Evolutionary conservation across 2,329 filamentous ascomycete genomes (phyloP), one percentile per base, ranked within the genome.

Genomic region (Madurella fahalii): DNA sequence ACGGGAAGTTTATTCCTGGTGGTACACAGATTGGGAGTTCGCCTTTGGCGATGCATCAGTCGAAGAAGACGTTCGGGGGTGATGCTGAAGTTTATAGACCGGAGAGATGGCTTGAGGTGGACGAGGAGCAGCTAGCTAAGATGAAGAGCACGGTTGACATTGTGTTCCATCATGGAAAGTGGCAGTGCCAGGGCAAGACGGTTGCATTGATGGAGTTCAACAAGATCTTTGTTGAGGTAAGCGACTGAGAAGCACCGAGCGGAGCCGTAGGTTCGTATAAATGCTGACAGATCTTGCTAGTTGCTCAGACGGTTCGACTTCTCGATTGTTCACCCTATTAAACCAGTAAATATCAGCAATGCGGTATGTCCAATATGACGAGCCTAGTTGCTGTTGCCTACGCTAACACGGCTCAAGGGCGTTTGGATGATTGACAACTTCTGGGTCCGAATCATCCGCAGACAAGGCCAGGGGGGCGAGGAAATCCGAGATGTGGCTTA

Each of bases 201-300:
- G 69, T 76, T 30, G 72, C 72, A 2, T 58, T 68, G 56, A 70
- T 75, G 60, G 72, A 75, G 63, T 53, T 76, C 42, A 68, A 72
- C 56, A 76, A 76, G 61, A 60, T 69, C 4, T 63, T 74, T 49
- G 67, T 73, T 39, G 71, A 74, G 69, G 72, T 75, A 57, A 59
- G 68, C 25, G 7, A 15, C 40, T 18, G n/a, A 2, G 9, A 12
- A 16, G 40, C 25, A 7, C 18, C 20, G 50, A 40, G 5, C n/a
- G 18, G 12, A 9, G 48, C 25, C 5, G 25, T 37, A 25, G 4
- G 11, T 37, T 37, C 11, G 34, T 15, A 9, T 37, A 9, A 42
- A 12, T 15, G 40, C n/a, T 41, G 30, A 50, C 15, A n/a, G 17
- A 12, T 37, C 42, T 50, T 5, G 40, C 34, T 34, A 57, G 54